Base-by-base conservation (phyloP, 1,139 yeast genomes). In the Saccharomyces hybrid region DNA sequence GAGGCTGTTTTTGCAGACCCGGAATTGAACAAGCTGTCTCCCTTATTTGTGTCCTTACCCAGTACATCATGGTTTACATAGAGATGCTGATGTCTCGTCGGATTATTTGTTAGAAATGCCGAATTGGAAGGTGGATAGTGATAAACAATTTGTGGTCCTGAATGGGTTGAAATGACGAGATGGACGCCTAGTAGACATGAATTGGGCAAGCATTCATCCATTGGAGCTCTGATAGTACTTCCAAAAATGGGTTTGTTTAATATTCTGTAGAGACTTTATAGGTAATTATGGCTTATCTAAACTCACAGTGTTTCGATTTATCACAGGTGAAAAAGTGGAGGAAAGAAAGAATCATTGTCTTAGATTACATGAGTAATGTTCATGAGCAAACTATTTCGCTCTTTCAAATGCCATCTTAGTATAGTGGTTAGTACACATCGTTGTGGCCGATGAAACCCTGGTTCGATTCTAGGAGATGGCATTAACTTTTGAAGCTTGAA, bases 111-210 rank as follows among this genome's bases (percentile, higher is more conserved):
- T 14, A 34, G 13, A 16, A 34, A 34, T 34, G 42, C 42, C 4
- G 56, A 56, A 26, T 52, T 50, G 13, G 60, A 51, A 3, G 88
- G 87, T 1, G 97, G 97, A 64, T 88, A 89, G 60, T 87, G 88
- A 68, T 83, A 88, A 2, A 88, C 88, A 62, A 89, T 74, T 64
- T 87, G 95, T 1, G 96, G 97, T 0, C 98, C 98, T 52, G 87
- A 84, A 63, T 88, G 96, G 0, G 97, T 89, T 1, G 95, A 83
- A n/a, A 89, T 79, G 0, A 91, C 83, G 16, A 91, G 73, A 5
- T 89, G 74, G 2, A 91, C 79, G 1, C 97, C 97, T 54, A 83
- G 66, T n/a, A 90, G 74, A 60, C 93, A 83, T 7, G 96, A 88
- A 62, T 84, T 83, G 25, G 91, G 91, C 30, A 86, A 73, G 60